Evolutionary conservation across 805 yeast genomes (phyloP), one percentile per base, ranked within the genome.

Genomic region (Kodamaea jinghongensis): DNA sequence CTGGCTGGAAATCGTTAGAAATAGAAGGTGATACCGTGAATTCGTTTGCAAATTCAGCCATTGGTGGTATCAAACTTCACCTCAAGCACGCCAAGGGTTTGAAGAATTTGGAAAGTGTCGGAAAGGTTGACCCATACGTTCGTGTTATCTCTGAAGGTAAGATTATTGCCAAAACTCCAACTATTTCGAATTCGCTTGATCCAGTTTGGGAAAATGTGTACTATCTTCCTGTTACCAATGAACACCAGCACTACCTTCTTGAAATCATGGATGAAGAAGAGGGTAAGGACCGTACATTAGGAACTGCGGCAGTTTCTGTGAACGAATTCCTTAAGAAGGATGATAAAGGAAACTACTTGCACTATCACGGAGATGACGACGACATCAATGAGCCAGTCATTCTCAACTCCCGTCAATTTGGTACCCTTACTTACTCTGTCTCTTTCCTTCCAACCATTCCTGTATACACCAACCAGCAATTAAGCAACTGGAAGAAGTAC

Each of bases 81-180:
- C 50, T 86, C 35, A 71, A 79, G 43, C 62, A 68, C 25, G 83
- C 81, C 12, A 56, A 56, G 8, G 75, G 77, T 29, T 61, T 81
- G 49, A 65, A 72, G 49, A 67, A 79, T 49, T 61, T 83, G 49
- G 85, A 83, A 49, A 72, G 80, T 11, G 74, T 83, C 36, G 91
- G 93, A 41, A 77, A 74, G 41, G 79, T 84, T 51, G 90, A 86
- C 60, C 93, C 95, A 4, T 85, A 83, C 51, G 78, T 82, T 28
- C 71, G 76, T 43, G 70, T 84, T 7, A 52, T 76, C 27, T 59
- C 78, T 42, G 79, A 81, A 51, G 84, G 83, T 48, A 76, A 75
- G 54, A 53, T 76, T 28, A 71, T 70, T 44, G 83, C 73, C 39
- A 71, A 67, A 46, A 79, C 93, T 2, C 55, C 64, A 1, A 75